Conservation (phyloP, 2,329 filamentous ascomycete species). For the Epichloe scottii region DNA sequence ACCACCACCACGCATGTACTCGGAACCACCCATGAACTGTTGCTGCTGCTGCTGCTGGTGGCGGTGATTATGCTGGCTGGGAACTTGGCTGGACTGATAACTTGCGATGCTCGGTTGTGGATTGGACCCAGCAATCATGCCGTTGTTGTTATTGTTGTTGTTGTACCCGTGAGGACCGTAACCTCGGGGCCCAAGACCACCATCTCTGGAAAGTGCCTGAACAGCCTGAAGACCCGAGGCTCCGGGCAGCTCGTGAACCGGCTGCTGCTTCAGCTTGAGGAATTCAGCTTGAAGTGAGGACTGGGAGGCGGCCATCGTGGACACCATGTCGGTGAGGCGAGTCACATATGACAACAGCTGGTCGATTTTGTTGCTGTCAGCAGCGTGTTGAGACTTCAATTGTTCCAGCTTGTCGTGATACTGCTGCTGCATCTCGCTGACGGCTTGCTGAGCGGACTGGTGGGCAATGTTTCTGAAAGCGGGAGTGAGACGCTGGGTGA, state of each 20-base stretch:
- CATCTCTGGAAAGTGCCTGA: conserved; percentile 4
- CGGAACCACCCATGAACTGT: conserved; percentile 23
- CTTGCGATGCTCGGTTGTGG: conserved; percentile 20
- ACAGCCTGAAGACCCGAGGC: conserved; percentile 12
- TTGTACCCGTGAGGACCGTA: conserved; percentile 13
- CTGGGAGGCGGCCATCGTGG: conserved; percentile 57
- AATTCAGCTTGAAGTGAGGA: conserved; percentile 54
- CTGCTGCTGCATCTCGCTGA: conserved; percentile 54
- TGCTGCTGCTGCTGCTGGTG: conserved; percentile 13
- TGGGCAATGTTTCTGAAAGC: conserved; percentile 52
- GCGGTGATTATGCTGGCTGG: conserved; percentile 1
- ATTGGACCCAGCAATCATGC: conserved; percentile 12
- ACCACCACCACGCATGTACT: conserved; percentile 21
- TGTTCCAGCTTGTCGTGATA: conserved; percentile 38
- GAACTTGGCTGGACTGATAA: conserved; percentile 21
- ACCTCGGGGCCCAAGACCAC: background rate
- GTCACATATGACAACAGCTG: conserved; percentile 56
- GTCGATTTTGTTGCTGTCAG: conserved; percentile 54
- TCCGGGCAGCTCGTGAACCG: conserved; percentile 30
- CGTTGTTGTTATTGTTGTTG: conserved; percentile 12
- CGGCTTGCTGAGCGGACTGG: conserved; percentile 54
- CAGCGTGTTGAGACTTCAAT: conserved; percentile 35
- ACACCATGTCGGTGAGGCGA: conserved; percentile 55
- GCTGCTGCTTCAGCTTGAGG: conserved; percentile 42
- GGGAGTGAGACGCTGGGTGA: conserved; percentile 54